Evolutionary conservation across 2,329 filamentous ascomycete species (phyloP).

Genomic region (Aureobasidium melanogenum): DNA sequence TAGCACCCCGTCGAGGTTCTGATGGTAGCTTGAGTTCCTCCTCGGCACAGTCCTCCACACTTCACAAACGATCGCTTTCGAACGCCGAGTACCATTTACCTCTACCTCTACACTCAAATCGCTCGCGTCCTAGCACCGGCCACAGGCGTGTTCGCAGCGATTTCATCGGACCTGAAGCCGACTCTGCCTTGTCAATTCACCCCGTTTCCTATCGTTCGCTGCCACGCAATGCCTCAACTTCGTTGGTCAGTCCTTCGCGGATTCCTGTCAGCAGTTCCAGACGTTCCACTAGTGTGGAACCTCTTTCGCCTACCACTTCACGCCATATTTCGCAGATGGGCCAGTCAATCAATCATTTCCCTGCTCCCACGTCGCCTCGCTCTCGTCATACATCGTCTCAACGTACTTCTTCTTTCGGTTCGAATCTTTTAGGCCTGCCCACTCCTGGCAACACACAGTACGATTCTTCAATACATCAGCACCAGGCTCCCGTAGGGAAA

Average conservation of each 20-base stretch:
- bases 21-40: slow-evolving; percentile 51
- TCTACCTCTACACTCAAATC: background rate
- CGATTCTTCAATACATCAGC: slow-evolving; percentile 31
- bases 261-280: slow-evolving; percentile 23
- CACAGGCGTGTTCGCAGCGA: slow-evolving; percentile 6
- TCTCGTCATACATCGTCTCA: background rate
- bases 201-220: background rate
- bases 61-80: slow-evolving; percentile 13
- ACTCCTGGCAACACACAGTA: slow-evolving; percentile 25
- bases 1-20: slow-evolving; percentile 48
- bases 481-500: slow-evolving; percentile 20
- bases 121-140: background rate
- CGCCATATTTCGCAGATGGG: slow-evolving; percentile 6
- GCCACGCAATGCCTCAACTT: background rate
- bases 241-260: slow-evolving; percentile 17
- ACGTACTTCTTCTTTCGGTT: slow-evolving; percentile 15
- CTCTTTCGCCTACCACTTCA: slow-evolving; percentile 1
- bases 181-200: background rate
- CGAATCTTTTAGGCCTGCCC: slow-evolving; percentile 15
- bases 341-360: slow-evolving; percentile 4
- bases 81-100: background rate
- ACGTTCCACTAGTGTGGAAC: background rate
- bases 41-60: background rate
- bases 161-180: background rate
- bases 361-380: background rate